Evolutionary conservation across 345 rosid species (phyloP).

Genomic region (Acer negundo): DNA sequence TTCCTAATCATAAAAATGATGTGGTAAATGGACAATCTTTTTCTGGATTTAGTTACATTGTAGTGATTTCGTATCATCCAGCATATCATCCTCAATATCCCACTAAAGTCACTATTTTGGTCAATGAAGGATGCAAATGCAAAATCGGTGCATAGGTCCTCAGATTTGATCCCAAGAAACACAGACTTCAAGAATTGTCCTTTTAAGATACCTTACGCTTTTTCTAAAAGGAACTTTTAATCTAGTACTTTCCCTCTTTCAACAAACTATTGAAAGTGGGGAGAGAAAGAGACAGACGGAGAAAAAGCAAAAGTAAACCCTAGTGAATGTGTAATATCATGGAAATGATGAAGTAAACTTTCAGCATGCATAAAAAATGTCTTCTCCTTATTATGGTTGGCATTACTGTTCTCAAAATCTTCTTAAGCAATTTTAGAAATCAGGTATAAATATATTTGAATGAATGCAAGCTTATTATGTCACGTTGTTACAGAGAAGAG

Average conservation of each 20-base stretch:
- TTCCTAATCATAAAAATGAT: background rate
- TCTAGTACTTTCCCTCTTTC: background rate
- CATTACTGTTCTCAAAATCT: background rate
- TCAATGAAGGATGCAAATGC: background rate
- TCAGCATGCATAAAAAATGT: background rate
- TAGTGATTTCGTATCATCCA: background rate
- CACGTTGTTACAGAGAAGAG: slow-evolving; percentile 8
- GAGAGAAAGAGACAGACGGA: background rate
- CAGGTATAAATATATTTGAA: background rate
- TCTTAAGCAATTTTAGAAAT: background rate
- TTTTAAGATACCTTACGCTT: background rate
- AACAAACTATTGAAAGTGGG: background rate
- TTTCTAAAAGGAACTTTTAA: background rate
- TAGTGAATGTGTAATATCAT: background rate
- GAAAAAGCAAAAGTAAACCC: background rate
- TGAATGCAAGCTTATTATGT: background rate
- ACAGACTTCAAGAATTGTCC: background rate
- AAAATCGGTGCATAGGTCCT: background rate
- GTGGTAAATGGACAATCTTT: background rate
- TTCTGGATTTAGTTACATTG: background rate
- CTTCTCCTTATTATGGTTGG: background rate
- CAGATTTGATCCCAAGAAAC: background rate
- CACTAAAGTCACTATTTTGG: background rate
- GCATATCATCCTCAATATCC: background rate
- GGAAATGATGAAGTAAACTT: background rate